These are phyloP conservation scores for Vitis rupestris DNA, from an alignment of 164 flowering plant species.

Conservation along the genomic window DNA sequence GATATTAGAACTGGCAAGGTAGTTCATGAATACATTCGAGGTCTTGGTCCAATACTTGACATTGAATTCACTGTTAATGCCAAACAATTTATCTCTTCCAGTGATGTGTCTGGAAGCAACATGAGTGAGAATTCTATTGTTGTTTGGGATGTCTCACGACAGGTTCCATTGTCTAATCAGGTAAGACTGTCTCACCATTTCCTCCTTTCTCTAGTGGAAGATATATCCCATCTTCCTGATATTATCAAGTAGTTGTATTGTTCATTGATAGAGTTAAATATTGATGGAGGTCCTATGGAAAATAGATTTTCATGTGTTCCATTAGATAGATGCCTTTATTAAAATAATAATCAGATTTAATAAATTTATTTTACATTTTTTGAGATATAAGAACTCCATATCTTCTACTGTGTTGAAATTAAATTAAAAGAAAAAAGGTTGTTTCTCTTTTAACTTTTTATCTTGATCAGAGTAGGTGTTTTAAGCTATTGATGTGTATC, in stretches of 20 bases:
- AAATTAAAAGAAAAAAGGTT: too few species aligned
- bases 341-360: neutral
- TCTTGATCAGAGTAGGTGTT: too few species aligned
- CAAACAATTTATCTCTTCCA: constrained; percentile 73
- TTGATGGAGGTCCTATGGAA: neutral
- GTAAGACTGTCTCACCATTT: constrained; percentile 29
- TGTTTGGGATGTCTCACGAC: constrained; percentile 86
- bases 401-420: too few species aligned
- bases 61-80: constrained; percentile 65
- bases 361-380: neutral
- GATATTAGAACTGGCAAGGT: constrained; percentile 66
- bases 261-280: neutral
- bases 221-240: neutral
- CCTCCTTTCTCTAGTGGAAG: neutral
- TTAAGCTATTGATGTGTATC: too few species aligned
- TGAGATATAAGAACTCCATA: too few species aligned
- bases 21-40: constrained; percentile 57
- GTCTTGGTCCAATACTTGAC: constrained; percentile 81
- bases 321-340: too few species aligned
- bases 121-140: constrained; percentile 81
- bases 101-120: constrained; percentile 73
- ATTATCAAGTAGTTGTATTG: neutral
- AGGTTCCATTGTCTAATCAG: constrained; percentile 89
- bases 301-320: neutral
- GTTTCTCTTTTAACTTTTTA: too few species aligned